These are phyloP conservation scores for Sclerotinia borealis DNA, from an alignment of 2,329 filamentous ascomycete genomes.

Conservation along the genomic window DNA sequence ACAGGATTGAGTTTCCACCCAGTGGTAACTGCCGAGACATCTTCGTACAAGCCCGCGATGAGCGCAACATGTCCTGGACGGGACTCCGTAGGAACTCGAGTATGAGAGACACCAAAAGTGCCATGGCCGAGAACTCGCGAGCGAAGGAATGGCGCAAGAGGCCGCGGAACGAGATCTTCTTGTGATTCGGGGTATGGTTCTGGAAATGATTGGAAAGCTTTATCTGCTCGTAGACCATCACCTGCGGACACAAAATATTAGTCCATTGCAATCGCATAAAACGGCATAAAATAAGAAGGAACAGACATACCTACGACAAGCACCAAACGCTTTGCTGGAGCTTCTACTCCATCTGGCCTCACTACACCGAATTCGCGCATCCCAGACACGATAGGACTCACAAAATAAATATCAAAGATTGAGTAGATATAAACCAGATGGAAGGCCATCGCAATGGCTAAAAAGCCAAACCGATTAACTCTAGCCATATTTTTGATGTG, in stretches of 20 bases:
- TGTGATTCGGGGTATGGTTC: conserved; percentile 70
- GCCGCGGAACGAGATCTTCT: conserved; percentile 63
- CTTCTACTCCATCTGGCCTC: conserved; percentile 49
- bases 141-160: conserved; percentile 84
- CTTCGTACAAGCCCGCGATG: conserved; percentile 94
- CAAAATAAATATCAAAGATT: conserved; percentile 98
- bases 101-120: conserved; percentile 96
- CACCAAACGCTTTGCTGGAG: conserved; percentile 84
- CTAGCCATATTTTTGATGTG: conserved; percentile 42
- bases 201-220: conserved; percentile 89
- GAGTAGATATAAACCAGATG: conserved; percentile 91
- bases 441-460: conserved; percentile 84
- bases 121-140: conserved; percentile 82
- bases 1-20: conserved; percentile 99
- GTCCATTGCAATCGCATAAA: neutral
- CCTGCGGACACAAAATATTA: conserved; percentile 40
- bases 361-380: conserved; percentile 79
- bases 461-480: conserved; percentile 67
- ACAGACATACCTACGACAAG: conserved; percentile 73
- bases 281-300: neutral
- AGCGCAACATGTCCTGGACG: conserved; percentile 93
- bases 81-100: conserved; percentile 92
- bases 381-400: conserved; percentile 92
- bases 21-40: conserved; percentile 94
- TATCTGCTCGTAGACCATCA: conserved; percentile 93